Percentiles rank a stretch among this genome's conserved stretches.
Conservation (phyloP, 1,139 yeast genomes). For the Candida sp. region DNA sequence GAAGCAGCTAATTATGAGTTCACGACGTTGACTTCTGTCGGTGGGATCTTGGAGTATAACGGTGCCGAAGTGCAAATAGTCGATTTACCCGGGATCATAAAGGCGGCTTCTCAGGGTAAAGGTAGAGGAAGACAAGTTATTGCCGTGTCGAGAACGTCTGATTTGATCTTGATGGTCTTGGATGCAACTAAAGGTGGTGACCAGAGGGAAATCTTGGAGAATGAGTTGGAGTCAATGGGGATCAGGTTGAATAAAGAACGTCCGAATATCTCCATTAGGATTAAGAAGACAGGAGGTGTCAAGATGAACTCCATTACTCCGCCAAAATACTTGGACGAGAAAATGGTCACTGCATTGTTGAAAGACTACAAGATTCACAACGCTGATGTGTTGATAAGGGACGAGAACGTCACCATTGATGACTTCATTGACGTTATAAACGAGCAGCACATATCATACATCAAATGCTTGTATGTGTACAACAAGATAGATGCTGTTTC, state of each 20-base stretch:
- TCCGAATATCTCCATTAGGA: conserved; percentile 81
- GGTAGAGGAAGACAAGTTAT: conserved; percentile 98
- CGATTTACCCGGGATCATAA: conserved; percentile 96
- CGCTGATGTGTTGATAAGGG: conserved; percentile 91
- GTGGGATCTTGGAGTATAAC: conserved; percentile 92
- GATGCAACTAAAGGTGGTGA: conserved; percentile 95
- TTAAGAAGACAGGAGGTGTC: conserved; percentile 91
- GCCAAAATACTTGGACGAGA: conserved; percentile 82
- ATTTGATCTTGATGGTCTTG: conserved; percentile 87
- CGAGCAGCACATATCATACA: conserved; percentile 84
- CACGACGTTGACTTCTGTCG: conserved; percentile 96
- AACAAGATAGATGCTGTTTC: conserved; percentile 97
- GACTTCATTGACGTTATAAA: conserved; percentile 94
- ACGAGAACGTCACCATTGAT: conserved; percentile 88
- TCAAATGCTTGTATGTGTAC: conserved; percentile 91
- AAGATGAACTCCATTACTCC: conserved; percentile 83
- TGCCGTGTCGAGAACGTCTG: conserved; percentile 95
- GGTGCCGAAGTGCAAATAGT: conserved; percentile 98
- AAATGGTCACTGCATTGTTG: conserved; percentile 73
- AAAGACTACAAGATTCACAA: conserved; percentile 91
- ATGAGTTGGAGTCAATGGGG: conserved; percentile 93
- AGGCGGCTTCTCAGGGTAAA: conserved; percentile 97
- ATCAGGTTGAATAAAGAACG: conserved; percentile 80
- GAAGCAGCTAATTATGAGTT: conserved; percentile 96
- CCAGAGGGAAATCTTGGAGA: conserved; percentile 85